Evolutionary conservation across 1,284 basidiomycete genomes (phyloP), one percentile per base, ranked within the genome.

Genomic region (Pterulicium gracile): DNA sequence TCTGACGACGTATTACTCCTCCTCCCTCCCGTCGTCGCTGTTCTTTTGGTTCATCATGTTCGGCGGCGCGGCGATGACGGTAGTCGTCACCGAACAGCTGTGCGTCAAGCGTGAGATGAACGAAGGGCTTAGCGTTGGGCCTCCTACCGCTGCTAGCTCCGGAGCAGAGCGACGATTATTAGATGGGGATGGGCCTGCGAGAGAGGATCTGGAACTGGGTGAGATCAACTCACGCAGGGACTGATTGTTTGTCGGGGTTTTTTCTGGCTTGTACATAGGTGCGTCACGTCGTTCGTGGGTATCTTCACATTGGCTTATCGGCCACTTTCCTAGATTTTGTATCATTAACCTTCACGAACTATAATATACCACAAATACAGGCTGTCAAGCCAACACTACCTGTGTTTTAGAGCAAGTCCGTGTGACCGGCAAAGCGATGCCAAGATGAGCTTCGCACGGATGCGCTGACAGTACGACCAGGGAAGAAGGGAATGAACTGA

Each of bases 41-140:
- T 97, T 92, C 71, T 95, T 87, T 67, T 97, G 91, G 87, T 57
- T 80, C 45, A 73, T 93, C 42, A 73, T 94, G 64, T 62, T 77
- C 13, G 63, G 70, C n/a, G 83, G 89, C 42, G 74, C 88, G 1
- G 70, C 78, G 10, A 58, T 86, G 19, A 89, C 84, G 55, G 77
- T 98, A 47, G 72, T 93, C 43, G 66, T 83, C 21, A 88, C 89
- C 1, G 95, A 98, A 61, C 90, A 96, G 56, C 68, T 93, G 12
- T 97, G 95, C 60, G 90, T 98, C 39, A 82, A 80, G 59, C 67
- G 95, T 42, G 95, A 98, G 66, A 92, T 98, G 90, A 67, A 68
- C 20, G 88, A 93, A 56, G 92, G 91, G 1, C 65, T 96, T 47
- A 75, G 73, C 41, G 73, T 84, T 7, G 39, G 18, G 27, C 27